These are phyloP conservation scores for Apiospora rasikravindrae DNA, from an alignment of 2,329 filamentous ascomycete genomes.

Conservation along the genomic window DNA sequence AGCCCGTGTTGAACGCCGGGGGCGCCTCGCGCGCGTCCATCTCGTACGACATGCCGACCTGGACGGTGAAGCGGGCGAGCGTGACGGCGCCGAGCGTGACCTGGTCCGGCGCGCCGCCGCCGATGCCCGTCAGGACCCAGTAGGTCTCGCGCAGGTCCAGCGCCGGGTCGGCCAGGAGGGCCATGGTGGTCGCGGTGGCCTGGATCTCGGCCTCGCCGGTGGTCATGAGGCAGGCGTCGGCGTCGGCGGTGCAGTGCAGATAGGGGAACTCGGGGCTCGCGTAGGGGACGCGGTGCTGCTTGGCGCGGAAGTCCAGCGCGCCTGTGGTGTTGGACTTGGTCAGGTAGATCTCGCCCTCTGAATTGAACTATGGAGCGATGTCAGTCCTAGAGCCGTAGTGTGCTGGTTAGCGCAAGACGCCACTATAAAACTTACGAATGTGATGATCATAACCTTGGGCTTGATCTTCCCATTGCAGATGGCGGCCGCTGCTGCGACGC, in stretches of 20 bases:
- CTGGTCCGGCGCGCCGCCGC: constrained; percentile 71
- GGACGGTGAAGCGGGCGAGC: constrained; percentile 72
- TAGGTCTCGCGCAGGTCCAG: constrained; percentile 73
- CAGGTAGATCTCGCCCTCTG: constrained; percentile 19
- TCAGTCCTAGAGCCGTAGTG: background rate
- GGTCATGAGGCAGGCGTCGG: constrained; percentile 64
- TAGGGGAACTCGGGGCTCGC: constrained; percentile 22
- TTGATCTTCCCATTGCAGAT: background rate
- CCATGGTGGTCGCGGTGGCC: constrained; percentile 68
- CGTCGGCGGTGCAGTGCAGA: constrained; percentile 20
- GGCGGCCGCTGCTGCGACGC: background rate
- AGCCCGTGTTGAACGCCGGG: constrained; percentile 29
- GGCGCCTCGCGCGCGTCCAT: constrained; percentile 72
- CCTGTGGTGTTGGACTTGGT: constrained; percentile 17
- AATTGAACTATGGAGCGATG: background rate
- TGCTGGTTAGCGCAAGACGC: background rate
- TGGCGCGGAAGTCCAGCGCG: constrained; percentile 12
- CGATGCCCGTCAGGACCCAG: constrained; percentile 75
- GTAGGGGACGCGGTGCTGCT: constrained; percentile 18
- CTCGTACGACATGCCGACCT: constrained; percentile 78
- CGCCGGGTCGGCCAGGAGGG: constrained; percentile 63
- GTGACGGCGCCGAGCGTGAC: constrained; percentile 70
- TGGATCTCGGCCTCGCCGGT: constrained; percentile 77
- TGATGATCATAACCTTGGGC: constrained; percentile 16
- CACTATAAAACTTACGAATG: background rate